phyloP scores from a whole-genome alignment of 805 yeast genomes.

The Saccharomycopsis capsularis region DNA sequence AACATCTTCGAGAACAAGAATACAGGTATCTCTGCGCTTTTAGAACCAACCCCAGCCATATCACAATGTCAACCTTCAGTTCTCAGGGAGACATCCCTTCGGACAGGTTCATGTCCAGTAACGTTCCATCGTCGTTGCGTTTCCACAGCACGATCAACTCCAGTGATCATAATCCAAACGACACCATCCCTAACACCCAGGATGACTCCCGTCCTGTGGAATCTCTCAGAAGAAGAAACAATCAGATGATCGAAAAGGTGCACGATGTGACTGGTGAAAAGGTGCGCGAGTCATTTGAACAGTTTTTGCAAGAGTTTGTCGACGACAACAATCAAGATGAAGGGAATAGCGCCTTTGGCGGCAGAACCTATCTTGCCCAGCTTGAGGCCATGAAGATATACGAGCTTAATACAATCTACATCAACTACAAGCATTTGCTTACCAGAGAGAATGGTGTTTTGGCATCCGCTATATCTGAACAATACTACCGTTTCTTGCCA shows the following conservation, averaged over 20 bases:
- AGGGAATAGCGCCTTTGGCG: conserved; percentile 38
- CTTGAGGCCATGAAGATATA: conserved; percentile 71
- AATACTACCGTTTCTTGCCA: conserved; percentile 88
- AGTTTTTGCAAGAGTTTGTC: conserved; percentile 61
- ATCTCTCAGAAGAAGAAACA: conserved; percentile 42
- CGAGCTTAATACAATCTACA: conserved; percentile 71
- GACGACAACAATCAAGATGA: conserved; percentile 28
- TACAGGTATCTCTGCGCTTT: too few species aligned
- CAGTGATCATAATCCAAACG: conserved; percentile 13
- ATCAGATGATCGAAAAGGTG: conserved; percentile 74
- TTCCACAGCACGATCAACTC: conserved; percentile 18
- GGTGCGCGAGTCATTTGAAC: conserved; percentile 85
- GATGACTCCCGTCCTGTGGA: conserved; percentile 19
- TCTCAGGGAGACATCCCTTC: conserved; percentile 19
- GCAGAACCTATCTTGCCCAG: conserved; percentile 67
- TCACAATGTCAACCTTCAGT: conserved; percentile 17
- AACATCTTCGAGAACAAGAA: too few species aligned
- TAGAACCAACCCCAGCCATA: too few species aligned
- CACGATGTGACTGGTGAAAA: conserved; percentile 89
- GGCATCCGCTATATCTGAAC: conserved; percentile 84
- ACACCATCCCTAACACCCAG: background rate
- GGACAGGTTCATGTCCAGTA: conserved; percentile 15
- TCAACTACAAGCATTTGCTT: conserved; percentile 75
- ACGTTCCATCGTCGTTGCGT: conserved; percentile 17
- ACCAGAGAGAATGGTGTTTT: conserved; percentile 77